These are phyloP conservation scores for Boechera retrofracta DNA, from an alignment of 345 rosid genomes.

Conservation along the genomic window DNA sequence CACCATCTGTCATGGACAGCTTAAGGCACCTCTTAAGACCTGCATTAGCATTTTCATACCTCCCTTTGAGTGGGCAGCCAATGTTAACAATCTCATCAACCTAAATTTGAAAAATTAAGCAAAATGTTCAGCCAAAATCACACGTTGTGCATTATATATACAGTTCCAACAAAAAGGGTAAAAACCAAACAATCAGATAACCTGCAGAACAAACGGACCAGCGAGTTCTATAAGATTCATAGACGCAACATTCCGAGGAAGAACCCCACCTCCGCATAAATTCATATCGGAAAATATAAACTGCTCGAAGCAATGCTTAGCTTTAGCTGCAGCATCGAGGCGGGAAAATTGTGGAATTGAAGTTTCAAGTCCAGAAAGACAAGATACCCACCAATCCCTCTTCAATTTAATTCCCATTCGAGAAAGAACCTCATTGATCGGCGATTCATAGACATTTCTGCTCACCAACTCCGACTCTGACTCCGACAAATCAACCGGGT, in stretches of 20 bases:
- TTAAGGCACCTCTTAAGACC: conserved; percentile 93
- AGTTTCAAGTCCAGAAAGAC: conserved; percentile 55
- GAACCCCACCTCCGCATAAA: conserved; percentile 72
- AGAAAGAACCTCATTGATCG: conserved; percentile 52
- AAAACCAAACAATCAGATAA: conserved; percentile 31
- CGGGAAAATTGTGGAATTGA: conserved; percentile 51
- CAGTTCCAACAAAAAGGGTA: background rate
- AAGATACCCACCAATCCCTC: conserved; percentile 70
- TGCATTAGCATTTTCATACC: conserved; percentile 69
- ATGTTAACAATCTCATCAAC: conserved; percentile 95
- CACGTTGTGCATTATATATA: background rate
- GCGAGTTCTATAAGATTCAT: conserved; percentile 76
- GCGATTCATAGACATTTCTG: conserved; percentile 45
- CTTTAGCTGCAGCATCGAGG: conserved; percentile 57
- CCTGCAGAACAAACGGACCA: conserved; percentile 94
- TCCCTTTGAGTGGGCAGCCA: conserved; percentile 70
- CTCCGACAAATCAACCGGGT: conserved; percentile 22
- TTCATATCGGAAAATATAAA: conserved; percentile 87
- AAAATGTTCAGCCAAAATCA: conserved; percentile 15
- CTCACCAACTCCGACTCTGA: conserved; percentile 13
- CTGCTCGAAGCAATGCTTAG: conserved; percentile 81
- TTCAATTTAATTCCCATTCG: conserved; percentile 68
- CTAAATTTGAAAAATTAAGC: conserved; percentile 47
- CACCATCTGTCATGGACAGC: conserved; percentile 90
- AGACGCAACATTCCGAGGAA: conserved; percentile 67